Conservation (phyloP, 2,329 filamentous ascomycete species). For the Aspergillus glaucus region DNA sequence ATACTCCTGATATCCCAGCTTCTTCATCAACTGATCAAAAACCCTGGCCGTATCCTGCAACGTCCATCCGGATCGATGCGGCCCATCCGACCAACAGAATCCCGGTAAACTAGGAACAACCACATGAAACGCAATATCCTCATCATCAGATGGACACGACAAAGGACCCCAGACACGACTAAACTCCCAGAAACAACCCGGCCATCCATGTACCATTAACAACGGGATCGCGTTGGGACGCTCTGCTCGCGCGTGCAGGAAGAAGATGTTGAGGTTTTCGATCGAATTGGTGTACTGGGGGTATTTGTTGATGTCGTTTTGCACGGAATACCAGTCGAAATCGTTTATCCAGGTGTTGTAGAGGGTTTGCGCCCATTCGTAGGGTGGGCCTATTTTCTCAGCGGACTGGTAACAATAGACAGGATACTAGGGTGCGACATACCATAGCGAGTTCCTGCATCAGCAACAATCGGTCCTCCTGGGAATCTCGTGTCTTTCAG, state of each 20-base stretch:
- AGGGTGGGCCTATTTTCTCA: slow-evolving; percentile 1
- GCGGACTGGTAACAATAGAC: too few species aligned
- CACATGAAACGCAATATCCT: slow-evolving; percentile 5
- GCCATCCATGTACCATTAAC: slow-evolving; percentile 7
- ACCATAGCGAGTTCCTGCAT: slow-evolving; percentile 2
- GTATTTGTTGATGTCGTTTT: slow-evolving; percentile 2
- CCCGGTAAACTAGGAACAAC: slow-evolving; percentile 5
- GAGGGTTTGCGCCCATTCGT: slow-evolving; percentile 2
- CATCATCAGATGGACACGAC: background rate
- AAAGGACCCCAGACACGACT: slow-evolving; percentile 3
- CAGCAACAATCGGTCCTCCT: slow-evolving; percentile 3
- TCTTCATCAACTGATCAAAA: slow-evolving; percentile 3
- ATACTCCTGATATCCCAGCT: slow-evolving; percentile 4
- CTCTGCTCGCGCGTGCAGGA: slow-evolving; percentile 1
- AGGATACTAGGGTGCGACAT: background rate
- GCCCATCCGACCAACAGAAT: slow-evolving; percentile 6
- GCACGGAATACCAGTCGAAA: slow-evolving; percentile 3
- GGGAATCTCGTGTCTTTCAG: slow-evolving; percentile 6
- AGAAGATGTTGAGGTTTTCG: slow-evolving; percentile 3
- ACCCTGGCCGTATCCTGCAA: slow-evolving; percentile 4
- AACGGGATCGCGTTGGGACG: slow-evolving; percentile 2
- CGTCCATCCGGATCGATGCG: slow-evolving; percentile 1
- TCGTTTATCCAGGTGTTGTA: slow-evolving; percentile 1
- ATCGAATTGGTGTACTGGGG: background rate
- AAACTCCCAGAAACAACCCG: slow-evolving; percentile 7